Evolutionary conservation across 306 rosid genomes (phyloP), one percentile per base, ranked within the genome.

Genomic region (Cucurbita ficifolia): DNA sequence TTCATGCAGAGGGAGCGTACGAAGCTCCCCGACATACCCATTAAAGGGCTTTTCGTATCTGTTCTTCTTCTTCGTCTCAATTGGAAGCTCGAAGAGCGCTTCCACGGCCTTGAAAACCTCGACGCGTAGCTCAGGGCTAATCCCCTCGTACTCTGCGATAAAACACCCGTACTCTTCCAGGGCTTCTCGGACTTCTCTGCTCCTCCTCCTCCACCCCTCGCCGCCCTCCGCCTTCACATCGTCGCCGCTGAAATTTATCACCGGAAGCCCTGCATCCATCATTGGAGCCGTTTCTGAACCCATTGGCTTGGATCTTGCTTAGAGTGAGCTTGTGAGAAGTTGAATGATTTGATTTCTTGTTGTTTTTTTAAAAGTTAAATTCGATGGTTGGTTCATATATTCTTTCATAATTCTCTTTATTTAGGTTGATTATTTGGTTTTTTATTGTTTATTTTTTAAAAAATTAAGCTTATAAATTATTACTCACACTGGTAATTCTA

Each of bases 161-260:
- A 84, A 84, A 56, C 85, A 84, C 10, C 87, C 87, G 39, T 78
- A 81, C 22, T 84, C 87, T 73, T 81, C 83, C 14, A 84, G 43
- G 1, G 87, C 87, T 76, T 22, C 45, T 22, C 58, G 79, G 70
- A 84, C 81, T 11, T 81, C 63, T 38, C 76, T 69, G 73, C 82
- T 56, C 64, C 70, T 73, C 33, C 52, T 58, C 5, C 29, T 13
- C 85, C 86, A 84, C 19, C 39, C 42, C 10, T 46, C 51, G 59
- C 84, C 48, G 51, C 82, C 85, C 12, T 51, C 59, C 5, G 78
- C 79, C 46, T 82, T 77, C 42, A 79, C 39, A 18, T 74, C 33
- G 0, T 79, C 73, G 19, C 55, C 10, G 2, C 82, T 77, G 76
- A 84, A 84, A 79, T 75, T 75, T 42, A 84, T 55, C 56, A 79